Percentiles rank a stretch among this genome's conserved stretches.
These are phyloP conservation scores for Microcyclospora tardicrescens DNA, from an alignment of 2,329 filamentous ascomycete species.

Conservation along the genomic window DNA sequence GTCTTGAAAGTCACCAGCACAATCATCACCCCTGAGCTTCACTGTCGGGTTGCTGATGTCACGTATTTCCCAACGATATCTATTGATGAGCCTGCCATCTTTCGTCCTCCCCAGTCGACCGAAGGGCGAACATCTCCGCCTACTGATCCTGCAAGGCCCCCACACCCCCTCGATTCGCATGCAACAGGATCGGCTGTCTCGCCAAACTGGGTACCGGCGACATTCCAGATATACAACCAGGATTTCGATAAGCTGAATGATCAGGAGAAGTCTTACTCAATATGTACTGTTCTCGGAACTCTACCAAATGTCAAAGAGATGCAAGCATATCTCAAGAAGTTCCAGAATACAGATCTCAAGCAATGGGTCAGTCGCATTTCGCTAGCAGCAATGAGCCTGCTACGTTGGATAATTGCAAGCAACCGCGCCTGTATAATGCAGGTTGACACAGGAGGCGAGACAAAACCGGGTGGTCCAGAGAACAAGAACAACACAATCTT, in stretches of 20 bases:
- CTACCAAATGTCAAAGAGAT: constrained; percentile 51
- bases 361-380: constrained; percentile 49
- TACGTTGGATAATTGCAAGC: constrained; percentile 82
- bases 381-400: constrained; percentile 50
- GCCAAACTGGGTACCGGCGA: constrained; percentile 21
- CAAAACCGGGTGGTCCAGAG: constrained; percentile 7
- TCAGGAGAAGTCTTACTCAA: constrained; percentile 34
- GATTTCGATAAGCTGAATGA: constrained; percentile 45
- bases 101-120: background rate
- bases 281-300: constrained; percentile 42
- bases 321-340: constrained; percentile 32
- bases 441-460: constrained; percentile 35
- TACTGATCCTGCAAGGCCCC: constrained; percentile 1
- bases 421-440: constrained; percentile 79
- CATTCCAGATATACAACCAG: constrained; percentile 36
- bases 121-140: constrained; percentile 2
- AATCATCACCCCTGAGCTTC: constrained; percentile 19
- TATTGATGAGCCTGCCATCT: constrained; percentile 14
- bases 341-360: constrained; percentile 28
- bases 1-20: constrained; percentile 11
- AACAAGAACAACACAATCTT: constrained; percentile 9
- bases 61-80: constrained; percentile 32
- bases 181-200: constrained; percentile 1
- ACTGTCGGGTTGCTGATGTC: constrained; percentile 39
- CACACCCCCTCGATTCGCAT: constrained; percentile 2